Evolutionary conservation across 345 rosid species (phyloP).

Genomic region (Stellera chamaejasme): DNA sequence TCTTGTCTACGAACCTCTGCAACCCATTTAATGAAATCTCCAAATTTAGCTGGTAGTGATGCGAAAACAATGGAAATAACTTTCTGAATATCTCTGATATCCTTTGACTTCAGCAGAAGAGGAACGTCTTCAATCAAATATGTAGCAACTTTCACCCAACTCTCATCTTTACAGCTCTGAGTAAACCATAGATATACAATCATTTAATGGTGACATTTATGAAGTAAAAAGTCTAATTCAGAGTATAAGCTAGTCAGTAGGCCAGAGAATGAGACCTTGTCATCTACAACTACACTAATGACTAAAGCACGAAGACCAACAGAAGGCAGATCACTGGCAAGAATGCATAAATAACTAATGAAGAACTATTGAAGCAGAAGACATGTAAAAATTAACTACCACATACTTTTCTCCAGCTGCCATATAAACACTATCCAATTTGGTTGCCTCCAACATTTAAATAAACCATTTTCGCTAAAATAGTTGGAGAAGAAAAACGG

Average conservation of each 20-base stretch:
- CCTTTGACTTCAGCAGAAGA: conserved; percentile 48
- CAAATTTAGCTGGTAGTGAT: conserved; percentile 60
- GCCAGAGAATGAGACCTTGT: no score
- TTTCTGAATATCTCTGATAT: conserved; percentile 42
- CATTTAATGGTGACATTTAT: conserved; percentile 3
- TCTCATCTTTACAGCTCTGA: conserved; percentile 78
- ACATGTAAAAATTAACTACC: no score
- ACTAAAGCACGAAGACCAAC: no score
- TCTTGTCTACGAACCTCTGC: conserved; percentile 70
- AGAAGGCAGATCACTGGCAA: background rate
- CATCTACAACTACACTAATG: background rate
- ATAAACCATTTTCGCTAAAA: no score
- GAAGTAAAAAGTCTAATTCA: background rate
- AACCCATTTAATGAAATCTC: conserved; percentile 78
- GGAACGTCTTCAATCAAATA: conserved; percentile 81
- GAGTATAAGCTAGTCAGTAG: background rate
- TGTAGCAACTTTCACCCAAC: conserved; percentile 63
- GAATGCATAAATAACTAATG: background rate
- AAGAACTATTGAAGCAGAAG: no score
- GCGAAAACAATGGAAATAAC: conserved; percentile 42
- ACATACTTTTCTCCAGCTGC: no score
- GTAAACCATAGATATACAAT: conserved; percentile 9
- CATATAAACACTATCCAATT: no score
- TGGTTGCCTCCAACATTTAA: no score
- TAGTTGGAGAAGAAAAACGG: no score